Base-by-base conservation (phyloP, 78 protist species). In the Creolimax fragrantissima region DNA sequence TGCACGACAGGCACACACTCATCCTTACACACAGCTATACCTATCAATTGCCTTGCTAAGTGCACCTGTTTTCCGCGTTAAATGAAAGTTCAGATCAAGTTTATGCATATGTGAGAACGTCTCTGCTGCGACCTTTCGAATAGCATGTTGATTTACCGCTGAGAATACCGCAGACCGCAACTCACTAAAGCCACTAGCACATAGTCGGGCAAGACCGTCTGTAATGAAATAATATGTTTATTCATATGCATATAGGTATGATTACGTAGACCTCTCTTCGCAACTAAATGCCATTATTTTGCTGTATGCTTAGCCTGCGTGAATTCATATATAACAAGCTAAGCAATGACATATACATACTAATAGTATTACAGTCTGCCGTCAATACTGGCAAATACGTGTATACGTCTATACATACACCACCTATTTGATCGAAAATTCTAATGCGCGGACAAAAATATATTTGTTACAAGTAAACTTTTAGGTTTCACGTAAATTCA, bases 41-140 rank as follows among this genome's bases (percentile, higher is more conserved):
- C 99, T 95, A 86, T 97, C 99, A 35, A 97, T 95, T 5, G 84
- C 91, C 2, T 96, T 66, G 7, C 95, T 36, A 37, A 97, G 90
- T 37, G 96, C 95, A 37, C 98, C 98, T 2, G 99, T 95, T 81
- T 97, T 95, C 3, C 98, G 93, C 6, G 90, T 43, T 37, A 97
- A 84, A 85, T 97, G 99, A 90, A 95, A 97, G 44, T 92, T 37
- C 11, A 96, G 90, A 84, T 95, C 97, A 90, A 98, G 81, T 5
- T 44, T 35, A 83, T 96, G 98, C 43, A 98, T 84, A 67, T 97
- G 94, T 39, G 24, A 37, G 58, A 97, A 96, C 11, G 96, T 95
- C 17, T 42, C 83, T 6, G 91, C 47, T 32, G 94, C 36, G 36
- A 97, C 92, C 36, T 43, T n/a, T 42, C 92, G 94, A 6, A 58